These are phyloP conservation scores for Abelmoschus esculentus DNA, from an alignment of 345 rosid species.

Conservation along the genomic window DNA sequence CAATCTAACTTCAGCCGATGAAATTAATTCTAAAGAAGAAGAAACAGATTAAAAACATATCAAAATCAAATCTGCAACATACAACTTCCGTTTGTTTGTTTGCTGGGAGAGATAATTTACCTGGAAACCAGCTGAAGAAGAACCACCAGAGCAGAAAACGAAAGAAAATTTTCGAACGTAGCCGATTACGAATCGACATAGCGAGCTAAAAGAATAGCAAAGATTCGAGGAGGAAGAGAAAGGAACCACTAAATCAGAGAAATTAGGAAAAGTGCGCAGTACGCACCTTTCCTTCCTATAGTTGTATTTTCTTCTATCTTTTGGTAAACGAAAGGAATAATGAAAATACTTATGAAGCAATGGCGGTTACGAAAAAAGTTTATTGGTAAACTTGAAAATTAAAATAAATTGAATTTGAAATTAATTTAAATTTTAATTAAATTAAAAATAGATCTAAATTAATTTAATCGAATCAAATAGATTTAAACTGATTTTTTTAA, in stretches of 20 bases:
- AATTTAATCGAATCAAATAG: too few species aligned
- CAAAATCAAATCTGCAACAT: neutral
- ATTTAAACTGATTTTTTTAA: too few species aligned
- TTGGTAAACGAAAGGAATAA: neutral
- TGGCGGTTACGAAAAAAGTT: neutral
- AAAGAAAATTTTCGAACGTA: neutral
- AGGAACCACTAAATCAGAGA: neutral
- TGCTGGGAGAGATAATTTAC: slow-evolving; percentile 16
- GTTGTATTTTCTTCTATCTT: too few species aligned
- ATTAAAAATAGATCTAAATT: too few species aligned
- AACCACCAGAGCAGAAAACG: slow-evolving; percentile 14
- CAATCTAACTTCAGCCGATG: slow-evolving; percentile 42
- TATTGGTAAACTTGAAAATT: too few species aligned
- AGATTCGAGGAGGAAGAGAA: neutral
- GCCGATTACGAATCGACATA: slow-evolving; percentile 2
- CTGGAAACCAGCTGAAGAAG: slow-evolving; percentile 27
- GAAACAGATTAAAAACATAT: neutral
- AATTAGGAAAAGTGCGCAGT: slow-evolving; percentile 13
- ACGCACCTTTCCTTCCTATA: slow-evolving; percentile 12
- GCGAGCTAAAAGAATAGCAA: neutral
- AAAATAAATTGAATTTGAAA: too few species aligned
- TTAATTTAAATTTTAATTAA: too few species aligned
- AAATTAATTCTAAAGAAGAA: slow-evolving; percentile 26
- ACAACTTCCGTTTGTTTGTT: slow-evolving; percentile 3
- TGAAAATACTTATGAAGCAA: neutral